These are phyloP conservation scores for Tetrahymena thermophila DNA, from an alignment of 73 alveolate genomes.

Conservation along the genomic window DNA sequence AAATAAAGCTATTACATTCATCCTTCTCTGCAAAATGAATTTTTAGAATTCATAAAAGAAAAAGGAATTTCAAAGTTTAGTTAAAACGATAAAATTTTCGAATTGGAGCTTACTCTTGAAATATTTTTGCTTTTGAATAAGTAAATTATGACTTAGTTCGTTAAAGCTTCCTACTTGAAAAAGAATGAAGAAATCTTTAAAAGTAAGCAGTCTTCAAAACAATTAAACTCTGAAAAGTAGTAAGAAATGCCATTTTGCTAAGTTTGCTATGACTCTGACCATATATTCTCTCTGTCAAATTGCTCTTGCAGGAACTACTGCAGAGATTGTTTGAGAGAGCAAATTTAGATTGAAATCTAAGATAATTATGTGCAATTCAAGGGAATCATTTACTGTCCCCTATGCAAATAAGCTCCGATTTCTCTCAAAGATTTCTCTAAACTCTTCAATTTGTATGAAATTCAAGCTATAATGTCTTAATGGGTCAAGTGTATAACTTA, in stretches of 20 bases:
- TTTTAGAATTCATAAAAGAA: background rate
- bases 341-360: background rate
- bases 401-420: background rate
- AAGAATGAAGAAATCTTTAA: background rate
- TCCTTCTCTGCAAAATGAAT: background rate
- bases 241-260: background rate
- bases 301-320: background rate
- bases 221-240: background rate
- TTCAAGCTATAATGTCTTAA: background rate
- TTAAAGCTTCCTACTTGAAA: background rate
- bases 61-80: background rate
- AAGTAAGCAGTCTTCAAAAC: background rate
- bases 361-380: background rate
- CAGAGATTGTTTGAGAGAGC: background rate
- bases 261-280: background rate
- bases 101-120: background rate
- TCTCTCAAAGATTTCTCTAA: background rate
- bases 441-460: background rate
- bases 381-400: background rate
- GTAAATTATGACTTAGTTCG: background rate
- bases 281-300: background rate
- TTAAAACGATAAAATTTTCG: background rate
- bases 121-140: background rate
- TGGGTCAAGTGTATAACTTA: background rate
- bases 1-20: background rate